phyloP scores from a whole-genome alignment of 768 basidiomycete species.

The Lactarius pseudohatsudake region DNA sequence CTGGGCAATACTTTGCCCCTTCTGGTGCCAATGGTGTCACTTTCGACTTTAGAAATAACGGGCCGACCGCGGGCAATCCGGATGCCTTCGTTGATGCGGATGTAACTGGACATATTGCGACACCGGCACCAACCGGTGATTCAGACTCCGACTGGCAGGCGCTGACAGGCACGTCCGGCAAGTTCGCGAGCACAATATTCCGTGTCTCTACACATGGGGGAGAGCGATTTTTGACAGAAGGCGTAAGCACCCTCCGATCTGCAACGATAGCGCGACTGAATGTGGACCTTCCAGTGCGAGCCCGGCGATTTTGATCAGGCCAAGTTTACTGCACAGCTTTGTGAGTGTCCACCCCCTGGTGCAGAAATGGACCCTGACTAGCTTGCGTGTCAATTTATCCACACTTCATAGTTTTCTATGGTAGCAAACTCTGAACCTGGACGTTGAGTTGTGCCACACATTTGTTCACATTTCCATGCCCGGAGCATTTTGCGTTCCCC shows the following conservation, averaged over 20 bases:
- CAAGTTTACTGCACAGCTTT: neutral
- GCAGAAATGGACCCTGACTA: neutral
- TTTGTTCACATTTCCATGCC: no score
- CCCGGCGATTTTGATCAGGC: neutral
- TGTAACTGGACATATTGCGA: neutral
- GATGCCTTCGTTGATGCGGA: neutral
- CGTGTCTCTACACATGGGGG: neutral
- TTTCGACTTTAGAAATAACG: neutral
- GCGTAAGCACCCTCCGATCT: neutral
- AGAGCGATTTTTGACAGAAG: neutral
- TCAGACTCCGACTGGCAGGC: neutral
- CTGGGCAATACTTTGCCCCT: neutral
- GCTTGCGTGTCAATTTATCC: neutral
- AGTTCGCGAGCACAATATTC: neutral
- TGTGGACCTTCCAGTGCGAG: neutral
- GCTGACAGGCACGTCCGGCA: neutral
- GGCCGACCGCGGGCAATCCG: neutral
- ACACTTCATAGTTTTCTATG: no score
- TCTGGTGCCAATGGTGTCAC: neutral
- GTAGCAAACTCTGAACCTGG: no score
- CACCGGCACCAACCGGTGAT: neutral
- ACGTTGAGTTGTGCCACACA: no score
- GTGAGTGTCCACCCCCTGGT: neutral
- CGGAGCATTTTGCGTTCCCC: no score
- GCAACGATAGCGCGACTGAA: neutral